Evolutionary conservation across 352 stramenopile genomes (phyloP), one percentile per base, ranked within the genome.

Genomic region (Globisporangium megalacanthum): DNA sequence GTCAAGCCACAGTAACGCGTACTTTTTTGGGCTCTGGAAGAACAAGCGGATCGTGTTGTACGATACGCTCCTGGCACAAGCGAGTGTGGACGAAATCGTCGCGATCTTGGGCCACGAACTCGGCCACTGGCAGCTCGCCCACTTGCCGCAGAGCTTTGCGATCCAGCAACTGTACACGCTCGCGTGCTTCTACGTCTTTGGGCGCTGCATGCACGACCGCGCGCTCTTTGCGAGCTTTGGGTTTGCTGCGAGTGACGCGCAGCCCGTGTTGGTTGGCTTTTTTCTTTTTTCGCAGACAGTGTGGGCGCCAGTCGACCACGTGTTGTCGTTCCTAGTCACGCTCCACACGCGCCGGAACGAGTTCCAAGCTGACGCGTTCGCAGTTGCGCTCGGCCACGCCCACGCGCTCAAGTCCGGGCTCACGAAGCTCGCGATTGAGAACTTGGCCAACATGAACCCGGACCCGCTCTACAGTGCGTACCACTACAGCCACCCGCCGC

Each of bases 41-140:
- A 98, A 93, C 74, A 98, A 98, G 69, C 88, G 96, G 31, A 98
- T 98, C 65, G 95, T 98, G 29, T 68, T 98, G 3, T 99, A 97
- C 63, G 97, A 99, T 72, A 99, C 96, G 39, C 79, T 99, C 13
- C 73, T 99, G 45, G 82, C 95, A 41, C 97, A 99, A 71, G 79
- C 79, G 6, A 86, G 83, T 1, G 54, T 95, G 60, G 82, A 97
- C 55, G 96, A 99, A 75, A 94, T 99, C 62, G 77, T 99, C 6
- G 94, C 96, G 8, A 95, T 99, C 61, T 72, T 99, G 35, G 96
- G 90, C 56, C 95, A 99, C 61, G 97, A 99, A 65, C 77, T 98
- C 39, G 94, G 96, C 22, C 96, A 99, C 73, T 99, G 96, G 96
- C 92, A 97, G 75, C 82, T 98, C 50, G 94, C 88, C 62, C 96